Percentiles rank a stretch among this genome's conserved stretches.
phyloP scores from a whole-genome alignment of 352 stramenopile species.

The Globisporangium camurandrum region DNA sequence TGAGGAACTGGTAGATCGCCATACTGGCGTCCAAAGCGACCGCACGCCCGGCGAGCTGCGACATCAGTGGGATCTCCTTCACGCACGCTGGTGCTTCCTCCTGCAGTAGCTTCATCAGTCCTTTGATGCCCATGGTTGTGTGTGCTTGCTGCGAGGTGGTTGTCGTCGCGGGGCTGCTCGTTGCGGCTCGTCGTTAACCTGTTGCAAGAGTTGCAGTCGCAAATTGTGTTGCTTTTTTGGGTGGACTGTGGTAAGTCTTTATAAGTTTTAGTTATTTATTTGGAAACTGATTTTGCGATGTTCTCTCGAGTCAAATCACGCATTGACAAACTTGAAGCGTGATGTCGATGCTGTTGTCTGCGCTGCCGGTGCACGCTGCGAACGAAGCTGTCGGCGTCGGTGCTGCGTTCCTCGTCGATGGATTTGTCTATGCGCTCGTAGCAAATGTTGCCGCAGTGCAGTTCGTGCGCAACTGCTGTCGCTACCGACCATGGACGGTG shows the following conservation, averaged over 20 bases:
- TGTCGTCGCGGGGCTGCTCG: neutral
- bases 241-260: neutral
- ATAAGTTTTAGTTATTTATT: no score
- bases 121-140: slow-evolving; percentile 97
- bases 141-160: neutral
- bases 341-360: neutral
- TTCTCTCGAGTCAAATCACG: neutral
- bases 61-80: slow-evolving; percentile 92
- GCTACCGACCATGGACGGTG: slow-evolving; percentile 78
- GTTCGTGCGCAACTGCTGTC: slow-evolving; percentile 75
- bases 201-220: no score
- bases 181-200: no score
- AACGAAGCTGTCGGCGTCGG: slow-evolving; percentile 38
- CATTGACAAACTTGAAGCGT: neutral
- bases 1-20: slow-evolving; percentile 99
- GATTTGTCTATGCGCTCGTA: slow-evolving; percentile 61
- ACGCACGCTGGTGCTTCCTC: slow-evolving; percentile 96
- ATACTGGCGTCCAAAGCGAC: slow-evolving; percentile 99
- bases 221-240: neutral
- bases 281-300: neutral
- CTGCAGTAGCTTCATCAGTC: slow-evolving; percentile 97
- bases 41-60: slow-evolving; percentile 91
- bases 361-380: neutral
- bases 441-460: slow-evolving; percentile 49
- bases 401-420: slow-evolving; percentile 58